Evolutionary conservation across 208 protist species (phyloP), one percentile per base, ranked within the genome.

Genomic region (Leishmania lainsoni): DNA sequence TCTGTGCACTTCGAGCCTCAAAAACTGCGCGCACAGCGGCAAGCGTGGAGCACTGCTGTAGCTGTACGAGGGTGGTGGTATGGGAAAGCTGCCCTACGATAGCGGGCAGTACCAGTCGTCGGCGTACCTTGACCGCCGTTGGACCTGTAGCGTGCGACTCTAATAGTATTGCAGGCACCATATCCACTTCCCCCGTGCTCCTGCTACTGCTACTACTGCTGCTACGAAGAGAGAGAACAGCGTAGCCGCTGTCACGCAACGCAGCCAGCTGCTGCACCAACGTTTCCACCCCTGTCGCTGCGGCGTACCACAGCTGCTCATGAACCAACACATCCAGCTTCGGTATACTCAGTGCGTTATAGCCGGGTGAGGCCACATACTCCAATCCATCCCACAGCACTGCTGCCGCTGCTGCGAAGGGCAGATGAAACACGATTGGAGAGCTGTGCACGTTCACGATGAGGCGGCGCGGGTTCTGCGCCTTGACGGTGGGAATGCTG

Each of bases 311-410:
- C 65, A 86, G 66, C 54, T 61, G n/a, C 63, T 86, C 82, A 32
- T 86, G 77, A 45, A 86, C 74, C 14, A 86, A 51, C 35, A 87
- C 76, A 29, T 83, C 81, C 5, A 87, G 76, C 45, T 72, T 77
- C 26, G 76, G 77, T 35, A 87, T 70, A 29, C 76, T 42, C 59
- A 84, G 42, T 39, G 69, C 74, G 66, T 72, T 86, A 79, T 83
- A 84, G 48, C 84, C 79, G 20, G 81, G 84, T 32, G 39, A 59
- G 26, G 65, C 68, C 10, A 39, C 39, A 58, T 82, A 87, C 63
- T 82, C 75, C 17, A 85, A 51, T 32, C 89, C 87, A 42, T 90
- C 78, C 91, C 91, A 94, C 66, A 89, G 81, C 14, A 86, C 83
- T 66, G 86, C 85, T n/a, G 85, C 81, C 29, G 81, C 52, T 12